Evolutionary conservation across 352 stramenopile genomes (phyloP), one percentile per base, ranked within the genome.

Genomic region (Globisporangium iwayamae): DNA sequence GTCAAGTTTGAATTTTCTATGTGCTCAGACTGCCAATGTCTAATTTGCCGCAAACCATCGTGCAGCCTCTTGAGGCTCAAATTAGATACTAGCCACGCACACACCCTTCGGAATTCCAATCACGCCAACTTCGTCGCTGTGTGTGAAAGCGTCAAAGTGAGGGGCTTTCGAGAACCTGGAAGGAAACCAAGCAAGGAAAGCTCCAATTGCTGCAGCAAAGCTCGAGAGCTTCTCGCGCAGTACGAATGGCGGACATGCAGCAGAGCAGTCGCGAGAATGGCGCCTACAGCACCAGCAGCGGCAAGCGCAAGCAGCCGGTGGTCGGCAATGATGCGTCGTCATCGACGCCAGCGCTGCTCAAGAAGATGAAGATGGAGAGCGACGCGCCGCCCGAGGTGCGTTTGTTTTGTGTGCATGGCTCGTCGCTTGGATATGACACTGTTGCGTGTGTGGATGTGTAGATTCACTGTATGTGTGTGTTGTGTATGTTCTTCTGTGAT

Each of bases 291-390:
- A 14, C 20, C 20, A 4, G 54, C 0, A 32, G 16, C 28, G 20
- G n/a, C n/a, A 67, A 65, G 48, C 59, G 61, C 43, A 62, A 66
- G 51, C 52, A 43, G 13, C n/a, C 41, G 7, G 30, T 62, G 4
- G n/a, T 46, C 9, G 32, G 8, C 4, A 10, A 43, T 43, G 38
- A 43, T 14, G 20, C 25, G 46, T 34, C 41, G 56, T 36, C 32
- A 8, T 36, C 32, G 32, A 34, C 59, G 46, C 58, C 54, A 4
- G 54, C 60, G 16, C 43, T 54, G 38, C 51, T 66, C 34, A 91
- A 91, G 75, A 87, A 87, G 67, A 81, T 91, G 51, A 89, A 85
- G 59, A 56, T 89, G 38, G 80, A 91, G 43, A 70, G 84, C 46
- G 71, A 82, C 46, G 75, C 78, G 60, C 78, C 79, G 52, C 77